A percentile compares a stretch with the other conserved stretches of the same genome.
These are phyloP conservation scores for Malus hybrid DNA, from an alignment of 331 rosid species.

Conservation along the genomic window DNA sequence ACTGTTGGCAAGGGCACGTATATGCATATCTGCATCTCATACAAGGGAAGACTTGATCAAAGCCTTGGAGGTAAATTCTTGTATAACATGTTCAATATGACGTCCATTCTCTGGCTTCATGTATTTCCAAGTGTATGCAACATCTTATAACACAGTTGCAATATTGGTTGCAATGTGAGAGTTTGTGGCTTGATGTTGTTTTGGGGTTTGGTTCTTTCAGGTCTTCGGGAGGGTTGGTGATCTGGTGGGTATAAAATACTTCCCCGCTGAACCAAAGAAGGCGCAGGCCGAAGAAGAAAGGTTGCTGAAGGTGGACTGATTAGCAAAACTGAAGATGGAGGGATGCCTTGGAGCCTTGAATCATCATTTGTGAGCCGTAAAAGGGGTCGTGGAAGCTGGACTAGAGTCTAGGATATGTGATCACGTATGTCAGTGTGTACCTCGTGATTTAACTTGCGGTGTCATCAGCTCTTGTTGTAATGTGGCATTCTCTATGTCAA, in stretches of 20 bases:
- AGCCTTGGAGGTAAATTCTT: slow-evolving; percentile 41
- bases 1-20: slow-evolving; percentile 53
- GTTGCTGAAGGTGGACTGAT: slow-evolving; percentile 12
- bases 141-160: not conserved
- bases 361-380: not conserved
- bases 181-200: not conserved
- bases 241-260: slow-evolving; percentile 73
- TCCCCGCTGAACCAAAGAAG: slow-evolving; percentile 74
- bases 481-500: not conserved
- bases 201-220: slow-evolving; percentile 24
- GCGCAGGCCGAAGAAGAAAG: slow-evolving; percentile 10
- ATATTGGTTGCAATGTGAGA: not conserved
- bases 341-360: not conserved
- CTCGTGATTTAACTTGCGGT: not conserved
- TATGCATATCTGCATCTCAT: slow-evolving; percentile 63
- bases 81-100: not conserved
- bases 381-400: not conserved
- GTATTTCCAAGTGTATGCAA: not conserved
- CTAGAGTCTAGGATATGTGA: not conserved
- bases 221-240: slow-evolving; percentile 77
- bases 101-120: not conserved
- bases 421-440: not conserved
- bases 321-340: not conserved
- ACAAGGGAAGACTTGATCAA: slow-evolving; percentile 49
- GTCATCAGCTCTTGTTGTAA: not conserved